Percentiles rank a stretch among this genome's conserved stretches.
These are phyloP conservation scores for Cryptococcus amylolentus DNA, from an alignment of 1,284 basidiomycete species.

Conservation along the genomic window DNA sequence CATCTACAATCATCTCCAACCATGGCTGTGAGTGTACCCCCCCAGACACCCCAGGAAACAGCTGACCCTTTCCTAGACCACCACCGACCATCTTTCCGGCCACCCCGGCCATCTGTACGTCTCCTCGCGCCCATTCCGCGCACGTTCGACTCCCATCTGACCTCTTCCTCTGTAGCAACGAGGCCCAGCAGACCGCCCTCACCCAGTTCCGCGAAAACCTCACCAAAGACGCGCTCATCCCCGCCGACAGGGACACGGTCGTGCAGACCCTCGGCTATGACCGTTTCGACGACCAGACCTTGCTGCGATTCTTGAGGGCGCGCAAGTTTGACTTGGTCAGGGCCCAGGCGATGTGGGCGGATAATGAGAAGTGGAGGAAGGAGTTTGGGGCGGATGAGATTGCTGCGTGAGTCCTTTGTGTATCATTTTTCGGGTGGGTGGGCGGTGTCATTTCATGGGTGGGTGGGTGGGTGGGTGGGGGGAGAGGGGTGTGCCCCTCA, in stretches of 20 bases:
- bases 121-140: not conserved
- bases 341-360: constrained; percentile 79
- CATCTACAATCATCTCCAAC: no score
- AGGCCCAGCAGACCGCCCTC: constrained; percentile 66
- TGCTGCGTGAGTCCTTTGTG: constrained; percentile 58
- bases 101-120: constrained; percentile 71
- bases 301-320: constrained; percentile 87
- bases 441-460: not conserved
- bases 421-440: no score
- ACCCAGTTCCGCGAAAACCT: constrained; percentile 69
- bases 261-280: constrained; percentile 52
- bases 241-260: constrained; percentile 38
- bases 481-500: not conserved
- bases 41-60: no score
- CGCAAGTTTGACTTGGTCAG: constrained; percentile 83
- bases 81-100: constrained; percentile 61
- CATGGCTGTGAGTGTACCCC: no score
- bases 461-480: no score
- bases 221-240: constrained; percentile 39
- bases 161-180: constrained; percentile 45
- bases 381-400: constrained; percentile 86
- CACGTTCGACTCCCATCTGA: not conserved
- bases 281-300: constrained; percentile 72
- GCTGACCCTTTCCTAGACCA: no score
- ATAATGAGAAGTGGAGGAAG: constrained; percentile 85